Evolutionary conservation across 2,329 filamentous ascomycete species (phyloP).

Genomic region (Beauveria asiatica): DNA sequence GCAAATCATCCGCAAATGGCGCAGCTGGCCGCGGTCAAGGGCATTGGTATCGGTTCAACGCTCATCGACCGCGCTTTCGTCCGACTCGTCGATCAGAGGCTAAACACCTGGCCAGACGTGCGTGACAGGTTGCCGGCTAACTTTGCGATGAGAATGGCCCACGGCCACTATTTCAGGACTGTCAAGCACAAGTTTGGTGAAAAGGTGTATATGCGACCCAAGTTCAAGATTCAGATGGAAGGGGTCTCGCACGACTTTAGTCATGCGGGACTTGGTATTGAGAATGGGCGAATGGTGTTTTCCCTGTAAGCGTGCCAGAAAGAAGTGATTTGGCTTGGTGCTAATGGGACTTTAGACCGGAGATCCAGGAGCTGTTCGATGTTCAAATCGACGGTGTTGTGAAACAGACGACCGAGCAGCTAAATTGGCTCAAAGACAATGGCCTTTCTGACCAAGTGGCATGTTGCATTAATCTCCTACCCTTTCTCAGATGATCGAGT

Average conservation of each 20-base stretch:
- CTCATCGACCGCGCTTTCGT: conserved; percentile 37
- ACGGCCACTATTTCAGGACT: conserved; percentile 29
- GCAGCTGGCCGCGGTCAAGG: conserved; percentile 31
- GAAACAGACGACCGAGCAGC: conserved; percentile 29
- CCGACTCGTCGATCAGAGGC: conserved; percentile 28
- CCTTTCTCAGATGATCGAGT: background rate
- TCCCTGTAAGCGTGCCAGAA: conserved; percentile 23
- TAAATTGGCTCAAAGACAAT: conserved; percentile 29
- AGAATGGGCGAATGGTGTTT: conserved; percentile 32
- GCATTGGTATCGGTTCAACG: conserved; percentile 36
- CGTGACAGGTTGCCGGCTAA: conserved; percentile 26
- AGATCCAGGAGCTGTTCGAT: conserved; percentile 36
- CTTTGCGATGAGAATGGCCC: conserved; percentile 28
- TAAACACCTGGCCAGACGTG: conserved; percentile 28
- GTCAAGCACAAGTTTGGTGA: conserved; percentile 37
- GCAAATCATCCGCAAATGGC: conserved; percentile 21
- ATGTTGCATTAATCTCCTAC: conserved; percentile 11
- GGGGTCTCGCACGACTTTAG: conserved; percentile 32
- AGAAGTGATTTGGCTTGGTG: background rate
- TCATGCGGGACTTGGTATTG: conserved; percentile 29
- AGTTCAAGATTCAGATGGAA: conserved; percentile 35
- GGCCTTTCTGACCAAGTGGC: conserved; percentile 27
- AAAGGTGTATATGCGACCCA: conserved; percentile 29
- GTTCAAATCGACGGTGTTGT: conserved; percentile 31
- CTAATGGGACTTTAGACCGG: conserved; percentile 22